These are phyloP conservation scores for Nothopassalora personata DNA, from an alignment of 2,329 filamentous ascomycete species.

Conservation along the genomic window DNA sequence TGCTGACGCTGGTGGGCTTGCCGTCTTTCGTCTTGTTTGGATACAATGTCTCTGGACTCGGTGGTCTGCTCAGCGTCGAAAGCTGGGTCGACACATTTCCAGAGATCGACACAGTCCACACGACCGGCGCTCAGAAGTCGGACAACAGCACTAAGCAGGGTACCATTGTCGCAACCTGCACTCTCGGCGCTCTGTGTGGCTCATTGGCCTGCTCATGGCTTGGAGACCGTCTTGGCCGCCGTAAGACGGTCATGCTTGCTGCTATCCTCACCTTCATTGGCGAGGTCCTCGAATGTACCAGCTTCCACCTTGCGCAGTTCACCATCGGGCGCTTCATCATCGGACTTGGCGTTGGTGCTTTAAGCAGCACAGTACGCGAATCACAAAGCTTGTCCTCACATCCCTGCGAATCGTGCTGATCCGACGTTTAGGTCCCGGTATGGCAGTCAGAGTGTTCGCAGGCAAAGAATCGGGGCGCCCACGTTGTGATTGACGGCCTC, in stretches of 20 bases:
- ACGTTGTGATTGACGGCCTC: constrained; percentile 42
- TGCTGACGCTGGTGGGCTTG: constrained; percentile 28
- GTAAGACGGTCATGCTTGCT: constrained; percentile 41
- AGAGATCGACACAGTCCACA: constrained; percentile 43
- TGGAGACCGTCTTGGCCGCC: constrained; percentile 44
- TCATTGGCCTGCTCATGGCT: constrained; percentile 43
- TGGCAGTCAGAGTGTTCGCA: constrained; percentile 43
- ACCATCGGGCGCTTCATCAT: constrained; percentile 43
- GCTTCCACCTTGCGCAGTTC: constrained; percentile 45
- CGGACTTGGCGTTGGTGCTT: constrained; percentile 41
- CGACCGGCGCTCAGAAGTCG: constrained; percentile 37
- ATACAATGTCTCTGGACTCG: constrained; percentile 50
- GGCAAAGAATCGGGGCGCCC: constrained; percentile 37
- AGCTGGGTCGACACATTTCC: constrained; percentile 45
- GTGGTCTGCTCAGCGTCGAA: constrained; percentile 41
- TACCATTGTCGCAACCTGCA: constrained; percentile 41
- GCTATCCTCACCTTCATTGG: constrained; percentile 40
- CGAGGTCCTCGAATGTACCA: constrained; percentile 40
- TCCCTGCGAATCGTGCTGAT: neutral
- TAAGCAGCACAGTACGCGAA: constrained; percentile 33
- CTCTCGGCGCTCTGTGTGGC: constrained; percentile 44
- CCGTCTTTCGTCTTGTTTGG: constrained; percentile 47
- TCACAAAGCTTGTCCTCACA: neutral
- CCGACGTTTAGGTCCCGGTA: constrained; percentile 33
- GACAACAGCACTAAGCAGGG: constrained; percentile 41